Evolutionary conservation across 208 protist species (phyloP).

Genomic region (Leishmania mexicana): DNA sequence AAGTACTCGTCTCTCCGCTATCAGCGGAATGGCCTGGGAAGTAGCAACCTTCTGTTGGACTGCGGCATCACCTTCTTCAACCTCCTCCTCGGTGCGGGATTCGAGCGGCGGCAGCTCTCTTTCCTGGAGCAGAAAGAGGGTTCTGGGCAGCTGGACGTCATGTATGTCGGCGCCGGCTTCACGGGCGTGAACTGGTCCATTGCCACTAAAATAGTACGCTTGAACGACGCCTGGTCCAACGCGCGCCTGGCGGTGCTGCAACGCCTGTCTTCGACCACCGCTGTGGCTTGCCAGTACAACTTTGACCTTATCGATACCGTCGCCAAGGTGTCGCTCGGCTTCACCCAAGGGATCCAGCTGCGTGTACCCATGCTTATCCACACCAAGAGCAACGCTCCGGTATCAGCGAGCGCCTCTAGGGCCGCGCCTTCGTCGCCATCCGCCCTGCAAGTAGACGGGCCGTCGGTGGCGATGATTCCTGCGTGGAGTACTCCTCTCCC

Average conservation of each 20-base stretch:
- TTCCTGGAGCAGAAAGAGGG: constrained; percentile 79
- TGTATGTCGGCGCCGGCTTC: constrained; percentile 85
- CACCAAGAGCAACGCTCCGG: constrained; percentile 11
- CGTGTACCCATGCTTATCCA: constrained; percentile 51
- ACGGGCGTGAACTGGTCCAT: constrained; percentile 82
- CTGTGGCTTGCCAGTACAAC: constrained; percentile 74
- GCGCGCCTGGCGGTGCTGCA: constrained; percentile 76
- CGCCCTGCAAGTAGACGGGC: not conserved
- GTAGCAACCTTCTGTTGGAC: constrained; percentile 85
- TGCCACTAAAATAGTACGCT: constrained; percentile 73
- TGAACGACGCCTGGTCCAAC: constrained; percentile 68
- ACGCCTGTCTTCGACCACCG: constrained; percentile 56
- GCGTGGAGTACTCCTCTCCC: constrained; percentile 48
- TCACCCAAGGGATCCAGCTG: constrained; percentile 78
- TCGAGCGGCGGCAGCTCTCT: constrained; percentile 81
- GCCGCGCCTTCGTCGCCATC: not conserved
- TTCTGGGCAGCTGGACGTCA: constrained; percentile 63
- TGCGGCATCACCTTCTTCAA: constrained; percentile 86
- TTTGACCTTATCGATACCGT: constrained; percentile 59
- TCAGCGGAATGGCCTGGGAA: constrained; percentile 86
- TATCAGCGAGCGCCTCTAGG: not conserved
- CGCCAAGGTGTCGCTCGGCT: constrained; percentile 66
- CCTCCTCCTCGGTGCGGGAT: constrained; percentile 76
- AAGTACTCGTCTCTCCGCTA: constrained; percentile 75
- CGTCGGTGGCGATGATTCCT: not conserved